Conservation (phyloP, 805 yeast genomes). For the Barnettozyma californica region DNA sequence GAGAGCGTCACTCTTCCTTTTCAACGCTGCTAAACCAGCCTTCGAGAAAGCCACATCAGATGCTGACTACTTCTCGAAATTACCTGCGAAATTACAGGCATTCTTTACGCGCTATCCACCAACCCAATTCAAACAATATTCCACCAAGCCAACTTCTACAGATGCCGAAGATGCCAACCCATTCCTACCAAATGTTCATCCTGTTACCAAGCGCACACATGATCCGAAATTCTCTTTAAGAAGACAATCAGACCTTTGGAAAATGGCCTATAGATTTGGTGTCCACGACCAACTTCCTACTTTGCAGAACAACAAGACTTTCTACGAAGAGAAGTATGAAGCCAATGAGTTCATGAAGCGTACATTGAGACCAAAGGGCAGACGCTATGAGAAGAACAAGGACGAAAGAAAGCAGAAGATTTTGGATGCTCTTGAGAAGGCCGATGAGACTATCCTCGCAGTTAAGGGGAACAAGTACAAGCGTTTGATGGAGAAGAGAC, state of each 20-base stretch:
- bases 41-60: constrained; percentile 28
- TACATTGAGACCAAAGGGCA: constrained; percentile 71
- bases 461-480: constrained; percentile 29
- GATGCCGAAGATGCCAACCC: constrained; percentile 76
- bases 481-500: constrained; percentile 24
- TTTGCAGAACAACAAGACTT: constrained; percentile 42
- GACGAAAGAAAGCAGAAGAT: constrained; percentile 55
- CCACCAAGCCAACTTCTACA: constrained; percentile 58
- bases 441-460: constrained; percentile 61
- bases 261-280: constrained; percentile 79
- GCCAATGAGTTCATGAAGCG: constrained; percentile 71
- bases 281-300: constrained; percentile 72
- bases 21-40: constrained; percentile 20
- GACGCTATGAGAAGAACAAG: constrained; percentile 68
- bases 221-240: constrained; percentile 75
- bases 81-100: constrained; percentile 64
- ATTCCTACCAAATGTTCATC: constrained; percentile 78
- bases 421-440: constrained; percentile 57
- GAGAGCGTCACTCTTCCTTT: constrained; percentile 22
- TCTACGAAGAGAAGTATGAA: constrained; percentile 73
- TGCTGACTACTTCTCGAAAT: constrained; percentile 40
- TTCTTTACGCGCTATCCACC: constrained; percentile 87
- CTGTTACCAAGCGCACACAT: constrained; percentile 72
- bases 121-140: constrained; percentile 63
- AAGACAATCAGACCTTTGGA: constrained; percentile 77